A percentile compares a stretch with the other conserved stretches of the same genome.
Evolutionary conservation across 192 early-diverging fungal genomes (phyloP).

Genomic region (Entomortierella chlamydospora): DNA sequence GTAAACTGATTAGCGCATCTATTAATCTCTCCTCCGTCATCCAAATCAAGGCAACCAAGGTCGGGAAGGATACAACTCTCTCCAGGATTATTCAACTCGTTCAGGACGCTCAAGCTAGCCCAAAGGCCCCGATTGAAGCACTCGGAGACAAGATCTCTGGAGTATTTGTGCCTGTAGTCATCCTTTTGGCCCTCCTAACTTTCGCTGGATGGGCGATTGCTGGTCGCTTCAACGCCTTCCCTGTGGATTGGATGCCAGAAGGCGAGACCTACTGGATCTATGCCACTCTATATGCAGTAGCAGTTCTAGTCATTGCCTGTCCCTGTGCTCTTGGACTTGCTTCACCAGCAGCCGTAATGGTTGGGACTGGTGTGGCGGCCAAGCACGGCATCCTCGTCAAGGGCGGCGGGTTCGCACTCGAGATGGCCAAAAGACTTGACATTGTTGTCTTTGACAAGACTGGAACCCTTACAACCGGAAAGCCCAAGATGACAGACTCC

Average conservation of each 20-base stretch:
- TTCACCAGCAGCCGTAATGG: constrained; percentile 80
- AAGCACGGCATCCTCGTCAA: constrained; percentile 73
- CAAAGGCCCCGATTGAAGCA: constrained; percentile 73
- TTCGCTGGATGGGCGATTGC: constrained; percentile 68
- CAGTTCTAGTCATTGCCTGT: constrained; percentile 78
- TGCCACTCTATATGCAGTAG: constrained; percentile 66
- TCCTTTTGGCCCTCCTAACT: constrained; percentile 67
- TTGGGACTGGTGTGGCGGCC: constrained; percentile 78
- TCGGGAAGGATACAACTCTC: constrained; percentile 72
- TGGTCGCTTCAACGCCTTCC: constrained; percentile 38
- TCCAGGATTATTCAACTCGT: constrained; percentile 73
- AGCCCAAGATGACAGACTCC: constrained; percentile 68
- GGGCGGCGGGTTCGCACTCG: constrained; percentile 80
- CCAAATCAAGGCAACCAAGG: constrained; percentile 71
- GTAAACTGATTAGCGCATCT: constrained; percentile 68
- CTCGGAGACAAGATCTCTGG: constrained; percentile 72
- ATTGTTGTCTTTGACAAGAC: constrained; percentile 90
- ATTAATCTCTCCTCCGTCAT: constrained; percentile 70
- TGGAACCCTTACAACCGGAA: constrained; percentile 80
- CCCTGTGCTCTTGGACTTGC: constrained; percentile 79
- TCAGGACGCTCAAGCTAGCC: constrained; percentile 71
- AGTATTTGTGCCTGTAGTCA: constrained; percentile 73
- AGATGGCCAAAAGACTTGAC: constrained; percentile 68
- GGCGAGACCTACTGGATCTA: constrained; percentile 61
- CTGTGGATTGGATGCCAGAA: constrained; percentile 55